Evolutionary conservation across 768 basidiomycete genomes (phyloP), one percentile per base, ranked within the genome.

Genomic region (Vishniacozyma victoriae): DNA sequence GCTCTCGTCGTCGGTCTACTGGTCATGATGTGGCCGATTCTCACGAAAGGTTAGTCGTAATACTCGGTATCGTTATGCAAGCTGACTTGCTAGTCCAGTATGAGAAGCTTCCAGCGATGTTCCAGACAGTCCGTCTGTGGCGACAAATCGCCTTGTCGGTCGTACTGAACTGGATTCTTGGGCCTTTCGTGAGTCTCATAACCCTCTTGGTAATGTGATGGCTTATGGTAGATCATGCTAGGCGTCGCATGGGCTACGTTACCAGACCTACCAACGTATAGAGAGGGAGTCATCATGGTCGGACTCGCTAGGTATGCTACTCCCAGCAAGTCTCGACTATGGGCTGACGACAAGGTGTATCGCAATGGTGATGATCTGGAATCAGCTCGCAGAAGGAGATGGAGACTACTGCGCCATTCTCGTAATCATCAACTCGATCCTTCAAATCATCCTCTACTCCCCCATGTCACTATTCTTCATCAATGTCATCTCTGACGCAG

Each of bases 21-120:
- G 15, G 74, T 88, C 43, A 90, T 90, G 81, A 89, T 89, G 84
- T 87, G 85, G 84, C 87, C 86, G 1, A 78, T 83, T 22, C 60
- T 77, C 23, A 71, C 73, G 24, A 75, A 75, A 55, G 67, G 80
- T 82, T 37, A 83, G 82, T 53, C 36, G 42, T 35, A 46, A 14
- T 35, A n/a, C 7, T 11, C n/a, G n/a, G n/a, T n/a, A n/a, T n/a
- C n/a, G n/a, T n/a, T n/a, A n/a, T n/a, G 11, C n/a, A 33, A 33
- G 11, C 9, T 33, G 11, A 33, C 37, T 26, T 25, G 11, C 18
- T 20, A 72, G 82, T 87, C 9, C 83, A 83, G 62, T 89, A 86
- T 66, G 87, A 89, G 66, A 65, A 73, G 1, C 76, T 90, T 1
- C 82, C 82, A 0, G 49, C 63, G 9, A 67, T 86, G 23, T 78